Percentiles rank a stretch among this genome's conserved stretches.
Conservation (phyloP, 2,329 filamentous ascomycete species). For the Aspergillus floridensis region DNA sequence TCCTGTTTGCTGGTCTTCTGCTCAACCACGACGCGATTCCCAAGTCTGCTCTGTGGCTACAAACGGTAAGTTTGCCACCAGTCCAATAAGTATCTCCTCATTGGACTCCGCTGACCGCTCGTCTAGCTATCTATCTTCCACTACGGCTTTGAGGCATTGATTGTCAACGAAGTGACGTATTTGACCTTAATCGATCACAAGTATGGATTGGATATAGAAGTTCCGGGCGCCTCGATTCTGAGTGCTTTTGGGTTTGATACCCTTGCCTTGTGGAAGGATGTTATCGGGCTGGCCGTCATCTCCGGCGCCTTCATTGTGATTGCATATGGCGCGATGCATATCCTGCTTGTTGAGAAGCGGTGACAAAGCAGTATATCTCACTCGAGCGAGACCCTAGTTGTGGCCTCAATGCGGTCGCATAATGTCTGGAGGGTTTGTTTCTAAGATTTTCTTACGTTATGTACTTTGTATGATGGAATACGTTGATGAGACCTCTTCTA, state of each 20-base stretch:
- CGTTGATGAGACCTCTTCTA: not conserved
- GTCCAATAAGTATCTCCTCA: not conserved
- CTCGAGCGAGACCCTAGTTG: not conserved
- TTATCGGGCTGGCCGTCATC: slow-evolving; percentile 77
- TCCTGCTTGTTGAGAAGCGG: slow-evolving; percentile 85
- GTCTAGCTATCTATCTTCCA: slow-evolving; percentile 87
- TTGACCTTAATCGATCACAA: slow-evolving; percentile 89
- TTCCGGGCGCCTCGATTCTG: slow-evolving; percentile 89
- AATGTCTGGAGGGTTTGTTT: not conserved
- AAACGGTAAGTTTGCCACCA: slow-evolving; percentile 58
- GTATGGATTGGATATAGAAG: slow-evolving; percentile 93
- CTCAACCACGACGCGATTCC: slow-evolving; percentile 95
- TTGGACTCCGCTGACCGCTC: slow-evolving; percentile 20
- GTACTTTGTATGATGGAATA: not conserved
- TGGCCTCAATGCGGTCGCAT: slow-evolving; percentile 5
- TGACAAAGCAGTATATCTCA: slow-evolving; percentile 41
- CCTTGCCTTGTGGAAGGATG: slow-evolving; percentile 78
- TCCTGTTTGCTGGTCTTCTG: slow-evolving; percentile 89
- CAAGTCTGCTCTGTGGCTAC: slow-evolving; percentile 79
- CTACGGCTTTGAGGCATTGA: slow-evolving; percentile 92
- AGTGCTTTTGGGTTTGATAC: slow-evolving; percentile 95
- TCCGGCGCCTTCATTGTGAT: slow-evolving; percentile 79
- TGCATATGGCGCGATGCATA: slow-evolving; percentile 89
- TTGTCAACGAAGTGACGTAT: slow-evolving; percentile 93
- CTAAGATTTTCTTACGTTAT: not conserved